A percentile compares a stretch with the other conserved stretches of the same genome.
Evolutionary conservation across 768 basidiomycete species (phyloP).

Genomic region (Termitomyces sp.): DNA sequence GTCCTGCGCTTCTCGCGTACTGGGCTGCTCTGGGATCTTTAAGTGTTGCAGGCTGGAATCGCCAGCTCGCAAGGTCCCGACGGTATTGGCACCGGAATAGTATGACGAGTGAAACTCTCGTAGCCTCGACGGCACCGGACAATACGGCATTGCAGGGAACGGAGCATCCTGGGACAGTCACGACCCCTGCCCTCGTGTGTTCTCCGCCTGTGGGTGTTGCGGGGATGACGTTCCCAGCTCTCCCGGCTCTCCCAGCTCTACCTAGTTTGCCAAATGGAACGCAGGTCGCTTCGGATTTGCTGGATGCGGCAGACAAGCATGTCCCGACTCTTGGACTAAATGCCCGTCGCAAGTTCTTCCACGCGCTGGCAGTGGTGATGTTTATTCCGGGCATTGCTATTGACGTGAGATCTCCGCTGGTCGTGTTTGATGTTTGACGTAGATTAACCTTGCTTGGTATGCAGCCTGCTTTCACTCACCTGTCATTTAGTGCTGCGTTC

Average conservation of each 20-base stretch:
- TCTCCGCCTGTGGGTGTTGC: conserved; percentile 11
- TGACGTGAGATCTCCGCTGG: conserved; percentile 58
- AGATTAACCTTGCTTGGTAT: conserved; percentile 8
- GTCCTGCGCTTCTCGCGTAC: conserved; percentile 73
- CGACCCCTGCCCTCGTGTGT: conserved; percentile 4
- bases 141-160: conserved; percentile 3
- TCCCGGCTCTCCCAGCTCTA: conserved; percentile 46
- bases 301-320: conserved; percentile 86
- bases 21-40: conserved; percentile 78
- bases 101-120: conserved; percentile 28
- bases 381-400: conserved; percentile 90
- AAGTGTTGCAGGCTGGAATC: conserved; percentile 92
- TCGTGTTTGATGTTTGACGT: conserved; percentile 4
- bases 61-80: conserved; percentile 77
- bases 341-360: conserved; percentile 94
- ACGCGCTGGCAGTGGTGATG: conserved; percentile 93
- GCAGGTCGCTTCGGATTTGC: conserved; percentile 54
- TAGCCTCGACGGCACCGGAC: conserved; percentile 20
- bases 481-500: conserved; percentile 93
- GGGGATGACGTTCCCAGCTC: conserved; percentile 39
- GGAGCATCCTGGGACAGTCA: conserved; percentile 1
- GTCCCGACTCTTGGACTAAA: conserved; percentile 89
- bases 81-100: conserved; percentile 50
- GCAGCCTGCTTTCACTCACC: conserved; percentile 93
- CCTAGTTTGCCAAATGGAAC: conserved; percentile 40